Evolutionary conservation across 2,329 filamentous ascomycete genomes (phyloP).

Genomic region (Aspergillus novofumigatus): DNA sequence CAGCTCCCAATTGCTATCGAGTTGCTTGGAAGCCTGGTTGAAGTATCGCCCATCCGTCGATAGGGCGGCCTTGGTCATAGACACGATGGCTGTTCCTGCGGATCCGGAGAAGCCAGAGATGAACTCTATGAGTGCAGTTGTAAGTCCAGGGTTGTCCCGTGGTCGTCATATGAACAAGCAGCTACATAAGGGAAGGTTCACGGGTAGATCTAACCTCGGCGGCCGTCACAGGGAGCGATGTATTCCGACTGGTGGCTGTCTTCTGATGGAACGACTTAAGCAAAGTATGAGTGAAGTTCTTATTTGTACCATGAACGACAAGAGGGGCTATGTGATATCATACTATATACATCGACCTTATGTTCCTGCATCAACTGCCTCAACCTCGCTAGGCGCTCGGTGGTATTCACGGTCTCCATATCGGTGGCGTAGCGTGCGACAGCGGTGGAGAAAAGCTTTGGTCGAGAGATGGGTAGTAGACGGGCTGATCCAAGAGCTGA

Average conservation of each 20-base stretch:
- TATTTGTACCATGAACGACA: constrained; percentile 2
- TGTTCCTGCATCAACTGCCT: constrained; percentile 82
- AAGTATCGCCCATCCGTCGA: constrained; percentile 97
- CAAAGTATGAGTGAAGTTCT: constrained; percentile 30
- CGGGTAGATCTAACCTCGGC: constrained; percentile 56
- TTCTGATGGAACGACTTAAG: constrained; percentile 85
- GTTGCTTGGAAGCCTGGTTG: constrained; percentile 87
- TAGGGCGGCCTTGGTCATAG: constrained; percentile 77
- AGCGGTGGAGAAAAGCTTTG: constrained; percentile 38
- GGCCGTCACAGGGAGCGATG: constrained; percentile 89
- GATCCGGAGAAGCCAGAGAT: constrained; percentile 95
- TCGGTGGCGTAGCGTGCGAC: constrained; percentile 41
- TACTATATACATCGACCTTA: constrained; percentile 90
- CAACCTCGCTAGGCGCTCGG: constrained; percentile 68
- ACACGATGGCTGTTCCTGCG: constrained; percentile 86
- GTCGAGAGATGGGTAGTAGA: constrained; percentile 20
- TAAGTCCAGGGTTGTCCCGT: constrained; percentile 11
- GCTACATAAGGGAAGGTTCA: not conserved
- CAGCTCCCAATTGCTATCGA: constrained; percentile 86
- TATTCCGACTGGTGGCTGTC: constrained; percentile 98
- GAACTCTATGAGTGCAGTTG: constrained; percentile 52
- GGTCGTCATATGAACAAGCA: constrained; percentile 3
- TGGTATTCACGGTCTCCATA: constrained; percentile 79
- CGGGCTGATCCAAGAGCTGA: constrained; percentile 26
- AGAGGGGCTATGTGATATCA: constrained; percentile 17